Base-by-base conservation (phyloP, 2,329 filamentous ascomycete genomes). In the Fusarium scirpi region DNA sequence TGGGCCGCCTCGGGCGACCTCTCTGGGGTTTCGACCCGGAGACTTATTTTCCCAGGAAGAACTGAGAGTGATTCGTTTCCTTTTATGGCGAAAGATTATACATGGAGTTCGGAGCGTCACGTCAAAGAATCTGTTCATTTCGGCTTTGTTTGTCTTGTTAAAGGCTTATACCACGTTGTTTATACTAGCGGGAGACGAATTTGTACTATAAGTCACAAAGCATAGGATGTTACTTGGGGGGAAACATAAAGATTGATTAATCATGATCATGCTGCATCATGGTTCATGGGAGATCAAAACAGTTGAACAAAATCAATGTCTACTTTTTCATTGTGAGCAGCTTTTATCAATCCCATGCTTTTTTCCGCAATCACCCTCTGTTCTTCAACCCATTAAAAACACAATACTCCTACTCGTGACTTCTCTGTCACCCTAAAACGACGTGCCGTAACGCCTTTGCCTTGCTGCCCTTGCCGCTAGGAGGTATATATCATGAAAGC, bases 21-120 rank as follows among this genome's bases (percentile, higher is more conserved):
- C 83, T 90, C 2, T 90, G 89, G 58, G 88, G 88, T 0, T 90
- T 90, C 41, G 87, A 88, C 25, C 81, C 80, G 0, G 81, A 84
- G 0, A 81, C 79, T 0, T 78, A 77, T 29, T 55, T 73, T 8
- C 51, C 27, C 3, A 24, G 8, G 1, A 65, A 66, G 29, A 76
- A 65, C 18, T n/a, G 24, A 8, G 20, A 6, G 6, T 11, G 13
- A 7, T 27, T n/a, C 2, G 9, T 27, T 52, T 25, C 5, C 34
- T 38, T 45, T 24, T 32, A 18, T 18, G 16, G 15, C 10, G 2
- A 25, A 16, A 38, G 9, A 20, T 15, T 59, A n/a, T 10, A 12
- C 15, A 48, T 29, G 45, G 64, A 27, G 64, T 64, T 27, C 18
- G 9, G 24, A 43, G 67, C 53, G 54, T 68, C 40, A n/a, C 24